These are phyloP conservation scores for Scenedesmus sp. DNA, from an alignment of 163 green algal genomes.

Conservation along the genomic window DNA sequence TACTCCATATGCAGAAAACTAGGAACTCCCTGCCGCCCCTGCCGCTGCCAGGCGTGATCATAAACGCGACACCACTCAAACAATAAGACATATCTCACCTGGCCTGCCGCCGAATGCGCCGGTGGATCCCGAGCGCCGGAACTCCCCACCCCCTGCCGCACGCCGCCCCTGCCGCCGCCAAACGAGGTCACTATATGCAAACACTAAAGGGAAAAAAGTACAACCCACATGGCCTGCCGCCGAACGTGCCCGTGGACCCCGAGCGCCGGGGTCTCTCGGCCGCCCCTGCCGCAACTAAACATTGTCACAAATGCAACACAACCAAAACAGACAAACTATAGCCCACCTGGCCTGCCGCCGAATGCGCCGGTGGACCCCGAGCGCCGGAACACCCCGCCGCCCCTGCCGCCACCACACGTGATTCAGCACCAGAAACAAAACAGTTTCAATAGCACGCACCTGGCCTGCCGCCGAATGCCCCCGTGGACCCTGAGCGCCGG, in stretches of 20 bases:
- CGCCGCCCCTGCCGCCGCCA: neutral
- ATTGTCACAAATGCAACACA: neutral
- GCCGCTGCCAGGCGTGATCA: neutral
- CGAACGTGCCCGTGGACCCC: slow-evolving; percentile 15
- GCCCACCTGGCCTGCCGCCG: slow-evolving; percentile 23
- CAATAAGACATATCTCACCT: neutral
- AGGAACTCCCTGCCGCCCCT: too few species aligned
- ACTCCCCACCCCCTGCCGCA: neutral
- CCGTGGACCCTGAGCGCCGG: neutral
- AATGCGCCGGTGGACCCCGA: slow-evolving; percentile 15
- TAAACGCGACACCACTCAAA: too few species aligned
- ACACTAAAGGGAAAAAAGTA: neutral
- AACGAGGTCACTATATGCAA: too few species aligned
- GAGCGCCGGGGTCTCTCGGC: neutral
- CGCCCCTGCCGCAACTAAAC: neutral
- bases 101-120: slow-evolving; percentile 29
- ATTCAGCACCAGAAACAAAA: neutral
- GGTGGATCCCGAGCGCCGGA: slow-evolving; percentile 19
- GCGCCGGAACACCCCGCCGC: slow-evolving; percentile 31
- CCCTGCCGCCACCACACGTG: neutral
- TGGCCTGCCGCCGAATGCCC: slow-evolving; percentile 7
- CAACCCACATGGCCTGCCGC: neutral
- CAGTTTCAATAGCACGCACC: neutral
- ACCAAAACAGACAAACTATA: neutral
- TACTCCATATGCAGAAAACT: too few species aligned